Evolutionary conservation across 2,329 filamentous ascomycete genomes (phyloP), one percentile per base, ranked within the genome.

Genomic region (Paradendryphiella salina): DNA sequence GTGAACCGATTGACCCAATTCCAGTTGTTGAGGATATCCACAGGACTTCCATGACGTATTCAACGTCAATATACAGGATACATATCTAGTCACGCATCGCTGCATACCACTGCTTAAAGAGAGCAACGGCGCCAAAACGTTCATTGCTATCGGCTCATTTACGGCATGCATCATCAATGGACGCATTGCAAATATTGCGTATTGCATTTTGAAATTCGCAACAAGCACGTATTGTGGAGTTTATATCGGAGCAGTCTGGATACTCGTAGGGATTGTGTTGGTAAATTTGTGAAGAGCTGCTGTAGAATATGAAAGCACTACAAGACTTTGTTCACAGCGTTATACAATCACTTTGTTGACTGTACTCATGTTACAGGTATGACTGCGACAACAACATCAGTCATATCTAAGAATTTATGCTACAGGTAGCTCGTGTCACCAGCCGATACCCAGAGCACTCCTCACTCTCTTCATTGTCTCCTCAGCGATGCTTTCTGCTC

Each of bases 401-500:
- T 20, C 20, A 20, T 20, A 20, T 5, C 20, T 5, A 20, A 5
- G 23, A 26, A 9, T 26, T 9, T 26, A 9, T 26, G 23, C 10
- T 26, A 26, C 6, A 10, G 23, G 23, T 3, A 3, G 2, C 7
- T 9, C 4, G 8, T 26, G 8, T 26, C 23, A 52, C 50, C 49
- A 52, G 1, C 28, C 49, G 3, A 52, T 43, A 3, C 65, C 65
- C 52, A 69, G 53, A 6, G 59, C 62, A 5, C 36, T 40, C 14
- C 62, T 53, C 2, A 67, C 53, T 10, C 57, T 46, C 15, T 63
- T 60, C 74, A 84, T 79, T 0, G 79, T 83, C 39, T 63, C 63
- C 39, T 75, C 74, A 0, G 89, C 88, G 60, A 79, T 89, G 41
- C 75, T 67, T 18, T 76, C 76, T n/a, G 89, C 89, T 66, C 79